These are phyloP conservation scores for Pichia sporocuriosa DNA, from an alignment of 805 yeast species.

Conservation along the genomic window DNA sequence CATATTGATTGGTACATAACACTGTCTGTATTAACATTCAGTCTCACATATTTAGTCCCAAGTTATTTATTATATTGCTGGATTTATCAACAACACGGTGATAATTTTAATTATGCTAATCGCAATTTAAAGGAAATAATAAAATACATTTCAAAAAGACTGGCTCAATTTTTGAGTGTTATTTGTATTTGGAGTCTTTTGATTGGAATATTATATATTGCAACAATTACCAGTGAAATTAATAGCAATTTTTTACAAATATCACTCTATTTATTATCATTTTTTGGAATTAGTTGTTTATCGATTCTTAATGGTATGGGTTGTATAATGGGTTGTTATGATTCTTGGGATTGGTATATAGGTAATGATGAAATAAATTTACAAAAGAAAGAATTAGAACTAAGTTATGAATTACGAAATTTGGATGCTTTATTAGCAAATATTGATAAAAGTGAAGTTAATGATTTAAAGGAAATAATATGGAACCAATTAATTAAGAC, in stretches of 20 bases:
- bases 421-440: conserved; percentile 25
- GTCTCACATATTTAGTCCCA: conserved; percentile 41
- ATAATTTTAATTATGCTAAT: neutral
- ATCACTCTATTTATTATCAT: conserved; percentile 39
- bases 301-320: conserved; percentile 49
- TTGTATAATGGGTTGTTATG: conserved; percentile 39
- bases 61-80: conserved; percentile 20
- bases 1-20: conserved; percentile 34
- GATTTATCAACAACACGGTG: conserved; percentile 9
- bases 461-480: neutral
- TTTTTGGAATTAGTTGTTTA: conserved; percentile 45
- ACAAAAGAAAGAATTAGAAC: conserved; percentile 12
- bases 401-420: conserved; percentile 23
- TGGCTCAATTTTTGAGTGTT: conserved; percentile 6
- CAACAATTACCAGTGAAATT: neutral
- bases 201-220: conserved; percentile 25
- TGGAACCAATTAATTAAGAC: conserved; percentile 2
- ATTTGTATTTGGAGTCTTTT: conserved; percentile 31
- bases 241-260: conserved; percentile 17
- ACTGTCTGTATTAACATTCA: conserved; percentile 33
- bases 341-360: conserved; percentile 14
- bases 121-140: neutral
- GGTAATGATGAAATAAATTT: conserved; percentile 16
- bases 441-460: neutral
- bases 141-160: too few relatives aligned